Conservation (phyloP, 23 red algal species). For the Gracilaria caudata region DNA sequence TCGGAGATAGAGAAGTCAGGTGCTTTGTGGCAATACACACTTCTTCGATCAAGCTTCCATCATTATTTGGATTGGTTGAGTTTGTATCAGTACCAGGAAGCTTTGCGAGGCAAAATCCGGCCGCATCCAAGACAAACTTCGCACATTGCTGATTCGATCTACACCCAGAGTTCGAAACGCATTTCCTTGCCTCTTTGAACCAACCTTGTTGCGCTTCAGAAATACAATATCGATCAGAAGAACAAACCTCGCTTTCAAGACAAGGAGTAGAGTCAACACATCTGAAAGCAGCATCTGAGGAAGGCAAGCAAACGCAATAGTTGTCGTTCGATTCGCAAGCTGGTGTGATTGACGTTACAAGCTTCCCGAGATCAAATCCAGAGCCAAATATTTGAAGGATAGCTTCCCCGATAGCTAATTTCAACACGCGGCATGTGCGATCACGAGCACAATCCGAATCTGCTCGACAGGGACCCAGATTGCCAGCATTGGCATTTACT, state of each 20-base stretch:
- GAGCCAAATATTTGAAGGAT: background rate
- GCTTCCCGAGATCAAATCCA: background rate
- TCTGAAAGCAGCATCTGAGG: background rate
- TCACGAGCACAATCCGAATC: background rate
- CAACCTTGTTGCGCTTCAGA: background rate
- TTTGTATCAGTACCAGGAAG: background rate
- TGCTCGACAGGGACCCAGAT: background rate
- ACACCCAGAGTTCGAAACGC: conserved; percentile 5
- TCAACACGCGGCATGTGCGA: background rate
- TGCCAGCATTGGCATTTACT: background rate
- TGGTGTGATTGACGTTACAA: background rate
- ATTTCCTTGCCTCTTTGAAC: background rate
- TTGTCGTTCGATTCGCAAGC: background rate
- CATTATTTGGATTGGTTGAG: background rate
- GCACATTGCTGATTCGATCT: conserved; percentile 3
- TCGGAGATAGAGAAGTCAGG: conserved; percentile 3
- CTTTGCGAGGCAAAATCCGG: background rate
- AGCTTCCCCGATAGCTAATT: background rate
- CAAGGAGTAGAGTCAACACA: background rate
- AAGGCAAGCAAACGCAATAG: background rate
- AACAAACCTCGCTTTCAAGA: background rate
- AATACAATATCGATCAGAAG: conserved; percentile 17
- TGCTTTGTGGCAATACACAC: conserved; percentile 30
- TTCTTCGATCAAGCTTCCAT: background rate
- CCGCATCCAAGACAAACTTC: background rate